A percentile compares a stretch with the other conserved stretches of the same genome.
Evolutionary conservation across 1,284 basidiomycete species (phyloP).

Genomic region (Ganoderma multipileum): DNA sequence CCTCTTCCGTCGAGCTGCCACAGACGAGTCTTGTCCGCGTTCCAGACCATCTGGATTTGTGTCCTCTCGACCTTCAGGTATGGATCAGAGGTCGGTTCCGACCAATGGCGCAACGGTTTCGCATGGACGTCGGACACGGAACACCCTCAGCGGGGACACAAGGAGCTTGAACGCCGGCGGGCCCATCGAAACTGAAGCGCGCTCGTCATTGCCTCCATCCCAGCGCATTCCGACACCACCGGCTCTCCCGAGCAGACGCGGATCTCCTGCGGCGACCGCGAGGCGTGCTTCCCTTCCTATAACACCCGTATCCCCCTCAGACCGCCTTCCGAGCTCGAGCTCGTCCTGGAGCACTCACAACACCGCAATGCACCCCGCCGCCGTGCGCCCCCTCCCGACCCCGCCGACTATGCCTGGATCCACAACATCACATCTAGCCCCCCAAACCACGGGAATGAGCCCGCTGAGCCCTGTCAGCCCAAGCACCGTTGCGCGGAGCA

Average conservation of each 20-base stretch:
- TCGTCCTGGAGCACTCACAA: conserved; percentile 1
- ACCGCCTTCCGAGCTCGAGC: conserved; percentile 14
- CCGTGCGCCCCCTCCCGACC: conserved; percentile 9
- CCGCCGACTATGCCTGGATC: conserved; percentile 3
- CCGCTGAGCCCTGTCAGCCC: conserved; percentile 18
- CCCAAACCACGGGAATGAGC: conserved; percentile 13
- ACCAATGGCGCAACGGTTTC: conserved; percentile 31
- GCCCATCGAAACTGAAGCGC: conserved; percentile 27
- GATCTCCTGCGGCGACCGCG: conserved; percentile 24
- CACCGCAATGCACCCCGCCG: conserved; percentile 17
- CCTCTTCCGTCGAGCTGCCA: conserved; percentile 19
- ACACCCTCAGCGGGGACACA: conserved; percentile 10
- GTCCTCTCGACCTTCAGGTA: conserved; percentile 17
- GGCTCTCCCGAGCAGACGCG: conserved; percentile 35
- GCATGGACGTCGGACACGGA: conserved; percentile 20
- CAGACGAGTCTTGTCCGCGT: not conserved
- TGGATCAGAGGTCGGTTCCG: conserved; percentile 22
- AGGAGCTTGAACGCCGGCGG: conserved; percentile 20
- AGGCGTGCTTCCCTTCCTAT: conserved; percentile 31
- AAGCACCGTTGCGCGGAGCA: conserved; percentile 6
- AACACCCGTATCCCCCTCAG: conserved; percentile 29
- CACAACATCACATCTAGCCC: conserved; percentile 11
- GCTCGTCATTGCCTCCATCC: conserved; percentile 32
- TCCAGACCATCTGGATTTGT: not conserved
- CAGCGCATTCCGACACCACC: conserved; percentile 36